Evolutionary conservation across 164 flowering plant species (phyloP), one percentile per base, ranked within the genome.

Genomic region (Paratinospora sagittata): DNA sequence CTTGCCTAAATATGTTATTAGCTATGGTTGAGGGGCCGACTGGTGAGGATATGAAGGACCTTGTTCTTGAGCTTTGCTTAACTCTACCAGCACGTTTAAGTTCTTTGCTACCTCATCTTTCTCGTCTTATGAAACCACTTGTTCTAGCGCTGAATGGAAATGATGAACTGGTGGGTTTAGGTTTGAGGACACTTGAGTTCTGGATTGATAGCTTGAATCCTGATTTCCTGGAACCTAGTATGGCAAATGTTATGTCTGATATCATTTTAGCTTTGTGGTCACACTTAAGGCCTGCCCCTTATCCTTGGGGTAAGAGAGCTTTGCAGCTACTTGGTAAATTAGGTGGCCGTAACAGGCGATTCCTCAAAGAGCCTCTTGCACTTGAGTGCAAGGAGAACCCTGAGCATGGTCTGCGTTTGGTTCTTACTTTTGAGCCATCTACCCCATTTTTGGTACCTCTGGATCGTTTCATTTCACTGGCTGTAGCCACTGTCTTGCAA

Each of bases 181-280:
- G 97, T 61, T 78, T 96, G 69, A 83, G 95, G 72, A 96, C 99
- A 52, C 92, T 96, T 73, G 99, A 96, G 75, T 93, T 86, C 78
- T 96, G 99, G 99, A 93, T 93, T 52, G 98, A 96, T 77, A 93
- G 98, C 81, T 80, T 96, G 75, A 96, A 96, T 83, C 99, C 99
- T 74, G 99, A 96, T 81, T 96, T 96, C 76, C 77, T 96, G 77
- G 99, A 96, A 81, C 97, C 98, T 45, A 93, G 97, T 73, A 93
- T 93, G 98, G 98, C 97, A 55, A 89, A 81, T 84, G 97, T 93
- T 24, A 93, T 88, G 87, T 90, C 99, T 19, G 99, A 93, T 43
- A 90, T 96, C 67, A 91, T 91, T 78, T 83, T 93, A 79, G 95
- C 97, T n/a, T 81, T 96, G 67, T 96, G 99, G 98, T 91, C 97